phyloP scores from a whole-genome alignment of 106 monocot genomes.

The Apostasia shenzhenica region DNA sequence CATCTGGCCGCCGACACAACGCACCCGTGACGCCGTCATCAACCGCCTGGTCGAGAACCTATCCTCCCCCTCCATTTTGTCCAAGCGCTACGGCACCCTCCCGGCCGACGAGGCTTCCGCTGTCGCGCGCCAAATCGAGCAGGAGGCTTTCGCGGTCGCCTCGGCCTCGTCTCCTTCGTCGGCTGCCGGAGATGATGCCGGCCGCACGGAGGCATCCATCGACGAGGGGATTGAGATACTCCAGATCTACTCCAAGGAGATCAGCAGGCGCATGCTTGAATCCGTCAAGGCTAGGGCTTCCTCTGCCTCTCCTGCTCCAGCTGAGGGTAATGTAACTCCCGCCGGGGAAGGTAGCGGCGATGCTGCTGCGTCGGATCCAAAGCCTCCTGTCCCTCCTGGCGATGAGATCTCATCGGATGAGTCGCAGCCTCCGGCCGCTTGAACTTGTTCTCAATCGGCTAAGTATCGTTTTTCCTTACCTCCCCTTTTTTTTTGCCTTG shows the following conservation, averaged over 20 bases:
- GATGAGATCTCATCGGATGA: conserved; percentile 4
- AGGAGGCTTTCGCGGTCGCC: conserved; percentile 23
- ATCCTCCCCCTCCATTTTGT: conserved; percentile 24
- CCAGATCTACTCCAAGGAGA: conserved; percentile 44
- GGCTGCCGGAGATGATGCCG: background rate
- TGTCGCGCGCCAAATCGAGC: conserved; percentile 23
- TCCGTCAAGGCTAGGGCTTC: conserved; percentile 19
- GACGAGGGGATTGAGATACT: conserved; percentile 35
- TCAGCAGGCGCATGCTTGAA: conserved; percentile 32
- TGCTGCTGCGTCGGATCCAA: background rate
- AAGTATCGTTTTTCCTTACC: background rate
- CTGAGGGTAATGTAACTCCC: conserved; percentile 1
- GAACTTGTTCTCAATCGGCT: background rate
- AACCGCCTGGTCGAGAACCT: conserved; percentile 41
- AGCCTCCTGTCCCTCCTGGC: background rate
- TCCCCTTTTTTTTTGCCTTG: background rate
- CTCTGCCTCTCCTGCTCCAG: background rate
- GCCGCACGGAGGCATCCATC: background rate
- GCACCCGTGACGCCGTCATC: conserved; percentile 48
- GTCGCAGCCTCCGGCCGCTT: conserved; percentile 7
- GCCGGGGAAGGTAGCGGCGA: background rate
- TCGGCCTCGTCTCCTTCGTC: background rate
- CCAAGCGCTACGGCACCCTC: conserved; percentile 45
- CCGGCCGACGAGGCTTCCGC: conserved; percentile 21
- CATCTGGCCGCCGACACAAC: conserved; percentile 55